Conservation (phyloP, 2,329 filamentous ascomycete genomes). For the Pseudophaeomoniella oleicola region DNA sequence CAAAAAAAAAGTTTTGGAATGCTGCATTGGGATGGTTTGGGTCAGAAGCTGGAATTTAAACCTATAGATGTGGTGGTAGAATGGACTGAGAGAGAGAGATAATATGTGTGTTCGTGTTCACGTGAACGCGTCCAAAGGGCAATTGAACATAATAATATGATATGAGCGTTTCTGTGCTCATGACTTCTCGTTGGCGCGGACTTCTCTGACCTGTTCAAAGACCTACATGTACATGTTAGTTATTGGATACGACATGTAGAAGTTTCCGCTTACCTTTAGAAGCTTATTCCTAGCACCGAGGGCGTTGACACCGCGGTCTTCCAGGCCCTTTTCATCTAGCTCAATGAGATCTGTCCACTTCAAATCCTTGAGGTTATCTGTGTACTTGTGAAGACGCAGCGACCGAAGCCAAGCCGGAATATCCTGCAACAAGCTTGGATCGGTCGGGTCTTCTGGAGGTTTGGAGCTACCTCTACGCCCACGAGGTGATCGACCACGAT, state of each 20-base stretch:
- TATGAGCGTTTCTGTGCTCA: no score
- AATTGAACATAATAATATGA: constrained; percentile 13
- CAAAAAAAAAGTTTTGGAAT: no score
- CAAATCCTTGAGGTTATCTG: constrained; percentile 92
- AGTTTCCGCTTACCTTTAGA: constrained; percentile 57
- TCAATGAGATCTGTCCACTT: constrained; percentile 90
- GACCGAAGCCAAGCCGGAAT: constrained; percentile 94
- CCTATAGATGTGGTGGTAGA: no score
- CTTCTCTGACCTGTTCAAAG: constrained; percentile 87
- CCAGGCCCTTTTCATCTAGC: constrained; percentile 82
- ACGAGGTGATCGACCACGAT: constrained; percentile 77
- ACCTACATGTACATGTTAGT: constrained; percentile 38
- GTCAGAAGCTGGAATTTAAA: no score
- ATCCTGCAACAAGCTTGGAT: constrained; percentile 77
- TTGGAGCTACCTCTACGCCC: constrained; percentile 90
- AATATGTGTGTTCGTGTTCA: no score
- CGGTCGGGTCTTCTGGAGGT: constrained; percentile 93
- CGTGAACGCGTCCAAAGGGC: no score
- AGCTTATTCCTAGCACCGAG: constrained; percentile 92
- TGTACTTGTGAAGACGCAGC: constrained; percentile 94
- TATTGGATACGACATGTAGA: neutral
- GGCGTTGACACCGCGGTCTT: constrained; percentile 87
- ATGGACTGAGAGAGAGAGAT: no score
- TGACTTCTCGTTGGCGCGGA: constrained; percentile 55
- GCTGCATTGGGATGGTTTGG: no score